A percentile compares a stretch with the other conserved stretches of the same genome.
These are phyloP conservation scores for Fraxinus platypoda DNA, from an alignment of 305 asterid genomes.

Conservation along the genomic window DNA sequence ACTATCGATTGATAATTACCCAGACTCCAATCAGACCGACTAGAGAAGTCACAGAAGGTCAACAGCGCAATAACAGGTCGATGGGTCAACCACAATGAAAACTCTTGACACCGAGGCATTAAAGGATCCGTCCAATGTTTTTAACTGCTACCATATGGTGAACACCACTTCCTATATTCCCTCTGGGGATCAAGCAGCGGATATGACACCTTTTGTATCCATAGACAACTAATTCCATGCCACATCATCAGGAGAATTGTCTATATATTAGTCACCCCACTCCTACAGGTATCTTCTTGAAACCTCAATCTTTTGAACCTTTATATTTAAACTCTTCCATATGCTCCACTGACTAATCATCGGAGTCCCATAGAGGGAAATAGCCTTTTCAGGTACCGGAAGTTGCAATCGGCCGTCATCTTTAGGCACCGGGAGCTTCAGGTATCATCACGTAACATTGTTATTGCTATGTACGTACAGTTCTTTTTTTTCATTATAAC, in stretches of 20 bases:
- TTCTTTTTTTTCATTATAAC: background rate
- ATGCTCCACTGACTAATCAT: background rate
- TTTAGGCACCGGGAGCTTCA: background rate
- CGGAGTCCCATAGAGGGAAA: background rate
- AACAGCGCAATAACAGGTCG: background rate
- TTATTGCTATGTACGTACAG: background rate
- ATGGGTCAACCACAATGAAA: background rate
- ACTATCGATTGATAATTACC: background rate
- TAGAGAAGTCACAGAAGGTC: background rate
- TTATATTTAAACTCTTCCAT: background rate
- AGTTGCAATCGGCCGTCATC: background rate
- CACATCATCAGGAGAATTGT: background rate
- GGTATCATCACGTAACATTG: background rate
- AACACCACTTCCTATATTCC: conserved; percentile 4
- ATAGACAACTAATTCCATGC: background rate
- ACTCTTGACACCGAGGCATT: background rate
- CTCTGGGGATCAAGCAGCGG: background rate
- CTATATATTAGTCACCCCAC: background rate
- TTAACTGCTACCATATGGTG: background rate
- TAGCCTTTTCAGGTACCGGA: background rate
- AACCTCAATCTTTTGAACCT: background rate
- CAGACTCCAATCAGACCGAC: background rate
- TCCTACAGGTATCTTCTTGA: background rate
- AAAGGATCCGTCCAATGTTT: background rate
- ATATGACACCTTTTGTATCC: background rate